These are phyloP conservation scores for Halophytophthora polymorphica DNA, from an alignment of 352 stramenopile genomes.

Conservation along the genomic window DNA sequence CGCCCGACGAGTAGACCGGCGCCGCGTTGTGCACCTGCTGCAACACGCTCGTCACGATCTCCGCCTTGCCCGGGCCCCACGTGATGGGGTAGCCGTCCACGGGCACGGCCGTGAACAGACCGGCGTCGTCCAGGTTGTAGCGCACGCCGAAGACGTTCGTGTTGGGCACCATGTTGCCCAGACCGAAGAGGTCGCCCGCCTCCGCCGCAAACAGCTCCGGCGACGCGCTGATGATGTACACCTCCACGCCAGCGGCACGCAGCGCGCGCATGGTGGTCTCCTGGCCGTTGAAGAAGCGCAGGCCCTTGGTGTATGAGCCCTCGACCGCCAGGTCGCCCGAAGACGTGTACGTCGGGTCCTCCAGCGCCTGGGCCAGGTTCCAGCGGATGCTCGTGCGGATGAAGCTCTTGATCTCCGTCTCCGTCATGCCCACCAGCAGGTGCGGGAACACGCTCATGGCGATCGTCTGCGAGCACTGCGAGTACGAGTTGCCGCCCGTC, in stretches of 20 bases:
- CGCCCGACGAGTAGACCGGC: slow-evolving; percentile 51
- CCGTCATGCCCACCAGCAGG: slow-evolving; percentile 52
- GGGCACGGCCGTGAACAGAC: slow-evolving; percentile 41
- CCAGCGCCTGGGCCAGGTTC: slow-evolving; percentile 44
- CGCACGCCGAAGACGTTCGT: slow-evolving; percentile 56
- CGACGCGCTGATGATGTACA: slow-evolving; percentile 65
- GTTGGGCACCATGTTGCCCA: slow-evolving; percentile 51
- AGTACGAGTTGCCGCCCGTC: slow-evolving; percentile 36
- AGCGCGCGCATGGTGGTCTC: slow-evolving; percentile 58
- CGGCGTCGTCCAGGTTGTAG: slow-evolving; percentile 36
- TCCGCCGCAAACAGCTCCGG: slow-evolving; percentile 55
- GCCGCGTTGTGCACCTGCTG: slow-evolving; percentile 41
- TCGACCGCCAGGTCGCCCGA: slow-evolving; percentile 33
- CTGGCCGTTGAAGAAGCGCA: slow-evolving; percentile 61
- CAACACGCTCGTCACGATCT: slow-evolving; percentile 44
- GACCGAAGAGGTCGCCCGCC: slow-evolving; percentile 32
- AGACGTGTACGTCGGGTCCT: slow-evolving; percentile 36
- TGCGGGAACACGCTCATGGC: slow-evolving; percentile 59
- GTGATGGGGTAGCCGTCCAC: slow-evolving; percentile 59
- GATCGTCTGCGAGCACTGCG: slow-evolving; percentile 36
- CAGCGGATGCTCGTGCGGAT: slow-evolving; percentile 46
- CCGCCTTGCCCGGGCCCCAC: slow-evolving; percentile 55
- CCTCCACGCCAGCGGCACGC: slow-evolving; percentile 32
- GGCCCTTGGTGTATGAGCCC: slow-evolving; percentile 44
- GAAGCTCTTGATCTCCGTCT: slow-evolving; percentile 42